These are phyloP conservation scores for Gaeumannomyces sp. DNA, from an alignment of 2,329 filamentous ascomycete species.

Conservation along the genomic window DNA sequence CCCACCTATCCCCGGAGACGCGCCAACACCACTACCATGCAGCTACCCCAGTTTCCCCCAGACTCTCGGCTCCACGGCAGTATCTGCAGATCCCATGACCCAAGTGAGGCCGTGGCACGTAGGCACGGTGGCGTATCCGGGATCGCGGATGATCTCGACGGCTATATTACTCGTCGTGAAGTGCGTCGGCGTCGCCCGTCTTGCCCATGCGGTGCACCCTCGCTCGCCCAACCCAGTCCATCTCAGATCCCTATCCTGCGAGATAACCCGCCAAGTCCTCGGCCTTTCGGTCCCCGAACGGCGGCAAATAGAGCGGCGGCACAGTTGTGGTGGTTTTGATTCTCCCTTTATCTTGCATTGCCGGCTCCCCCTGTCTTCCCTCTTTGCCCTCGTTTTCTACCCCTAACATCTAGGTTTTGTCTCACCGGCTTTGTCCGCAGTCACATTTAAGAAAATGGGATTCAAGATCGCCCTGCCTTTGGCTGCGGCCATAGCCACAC, in stretches of 20 bases:
- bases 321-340: no score
- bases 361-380: neutral
- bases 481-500: constrained; percentile 18
- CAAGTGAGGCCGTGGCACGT: no score
- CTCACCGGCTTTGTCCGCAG: neutral
- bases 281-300: neutral
- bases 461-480: constrained; percentile 16
- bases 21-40: neutral
- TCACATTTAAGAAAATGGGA: constrained; percentile 15
- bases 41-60: neutral
- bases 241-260: neutral
- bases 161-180: neutral
- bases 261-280: neutral
- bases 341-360: neutral
- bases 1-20: neutral
- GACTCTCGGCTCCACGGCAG: neutral
- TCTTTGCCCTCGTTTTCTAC: neutral
- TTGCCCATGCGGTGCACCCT: neutral
- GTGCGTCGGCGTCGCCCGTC: neutral
- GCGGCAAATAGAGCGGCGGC: neutral
- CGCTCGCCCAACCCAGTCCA: neutral
- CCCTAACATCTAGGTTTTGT: no score
- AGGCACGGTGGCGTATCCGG: neutral
- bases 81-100: neutral
- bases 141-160: neutral